phyloP scores from a whole-genome alignment of 352 stramenopile genomes.

The Phytopythium boreale region DNA sequence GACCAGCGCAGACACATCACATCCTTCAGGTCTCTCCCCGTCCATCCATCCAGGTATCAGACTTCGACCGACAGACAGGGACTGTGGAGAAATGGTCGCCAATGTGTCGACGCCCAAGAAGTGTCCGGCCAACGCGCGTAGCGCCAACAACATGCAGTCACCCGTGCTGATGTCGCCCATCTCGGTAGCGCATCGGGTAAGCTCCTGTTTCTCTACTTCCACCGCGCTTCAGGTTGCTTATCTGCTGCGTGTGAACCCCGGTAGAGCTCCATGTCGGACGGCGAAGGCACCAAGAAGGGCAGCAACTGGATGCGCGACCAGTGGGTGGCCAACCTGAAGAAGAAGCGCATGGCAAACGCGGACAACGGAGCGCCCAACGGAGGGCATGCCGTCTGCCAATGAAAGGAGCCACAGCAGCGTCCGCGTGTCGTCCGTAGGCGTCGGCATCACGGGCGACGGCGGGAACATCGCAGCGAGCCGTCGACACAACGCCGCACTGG shows the following conservation, averaged over 20 bases:
- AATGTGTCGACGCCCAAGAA: constrained; percentile 24
- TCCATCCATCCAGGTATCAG: background rate
- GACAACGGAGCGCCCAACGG: constrained; percentile 12
- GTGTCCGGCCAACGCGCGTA: constrained; percentile 16
- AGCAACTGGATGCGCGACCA: constrained; percentile 75
- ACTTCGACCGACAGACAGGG: background rate
- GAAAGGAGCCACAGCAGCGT: background rate
- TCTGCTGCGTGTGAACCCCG: constrained; percentile 11
- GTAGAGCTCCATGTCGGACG: constrained; percentile 40
- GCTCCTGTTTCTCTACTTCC: background rate
- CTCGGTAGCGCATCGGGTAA: constrained; percentile 45
- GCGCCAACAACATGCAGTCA: constrained; percentile 11
- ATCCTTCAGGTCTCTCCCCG: background rate
- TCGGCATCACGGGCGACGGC: background rate
- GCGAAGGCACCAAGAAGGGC: constrained; percentile 19
- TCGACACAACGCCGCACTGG: constrained; percentile 14
- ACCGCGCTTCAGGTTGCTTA: constrained; percentile 1
- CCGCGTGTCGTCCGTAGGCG: background rate
- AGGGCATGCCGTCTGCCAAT: background rate
- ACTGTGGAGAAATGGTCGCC: constrained; percentile 23
- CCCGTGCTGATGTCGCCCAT: constrained; percentile 49
- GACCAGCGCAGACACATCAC: background rate
- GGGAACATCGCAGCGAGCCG: background rate
- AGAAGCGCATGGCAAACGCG: constrained; percentile 50
- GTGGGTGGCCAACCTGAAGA: constrained; percentile 85